Conservation (phyloP, 2,329 filamentous ascomycete species). For the Monosporascus ibericus region DNA sequence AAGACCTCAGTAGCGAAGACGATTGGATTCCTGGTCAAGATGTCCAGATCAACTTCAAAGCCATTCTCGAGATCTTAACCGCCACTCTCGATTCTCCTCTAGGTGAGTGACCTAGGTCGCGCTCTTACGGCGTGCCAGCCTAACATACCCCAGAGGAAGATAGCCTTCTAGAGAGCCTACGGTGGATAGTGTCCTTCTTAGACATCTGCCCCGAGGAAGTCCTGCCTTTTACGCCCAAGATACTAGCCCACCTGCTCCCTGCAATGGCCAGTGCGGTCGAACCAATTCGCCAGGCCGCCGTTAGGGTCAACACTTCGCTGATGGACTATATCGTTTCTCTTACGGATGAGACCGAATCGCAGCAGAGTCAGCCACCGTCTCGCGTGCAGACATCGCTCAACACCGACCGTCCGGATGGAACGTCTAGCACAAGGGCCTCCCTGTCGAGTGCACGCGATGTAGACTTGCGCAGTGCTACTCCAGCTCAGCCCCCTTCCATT, state of each 20-base stretch:
- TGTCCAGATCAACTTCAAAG: constrained; percentile 87
- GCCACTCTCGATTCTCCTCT: constrained; percentile 78
- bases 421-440: constrained; percentile 44
- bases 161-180: constrained; percentile 80
- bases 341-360: constrained; percentile 58
- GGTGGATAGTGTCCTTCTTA: constrained; percentile 95
- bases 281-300: constrained; percentile 79
- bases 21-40: constrained; percentile 98
- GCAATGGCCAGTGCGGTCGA: constrained; percentile 91
- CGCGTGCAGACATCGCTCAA: constrained; percentile 34
- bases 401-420: constrained; percentile 39
- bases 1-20: constrained; percentile 64
- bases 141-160: constrained; percentile 65
- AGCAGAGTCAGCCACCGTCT: constrained; percentile 30
- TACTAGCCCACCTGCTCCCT: constrained; percentile 85
- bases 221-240: constrained; percentile 85
- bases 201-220: constrained; percentile 98
- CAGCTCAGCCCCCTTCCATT: constrained; percentile 40
- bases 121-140: constrained; percentile 2
- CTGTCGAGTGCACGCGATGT: constrained; percentile 48
- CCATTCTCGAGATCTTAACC: constrained; percentile 86
- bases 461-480: constrained; percentile 46
- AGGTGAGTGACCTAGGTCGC: constrained; percentile 42
- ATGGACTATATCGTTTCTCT: constrained; percentile 93
- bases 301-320: constrained; percentile 80